These are phyloP conservation scores for Colletotrichum liriopes DNA, from an alignment of 2,329 filamentous ascomycete genomes.

Conservation along the genomic window DNA sequence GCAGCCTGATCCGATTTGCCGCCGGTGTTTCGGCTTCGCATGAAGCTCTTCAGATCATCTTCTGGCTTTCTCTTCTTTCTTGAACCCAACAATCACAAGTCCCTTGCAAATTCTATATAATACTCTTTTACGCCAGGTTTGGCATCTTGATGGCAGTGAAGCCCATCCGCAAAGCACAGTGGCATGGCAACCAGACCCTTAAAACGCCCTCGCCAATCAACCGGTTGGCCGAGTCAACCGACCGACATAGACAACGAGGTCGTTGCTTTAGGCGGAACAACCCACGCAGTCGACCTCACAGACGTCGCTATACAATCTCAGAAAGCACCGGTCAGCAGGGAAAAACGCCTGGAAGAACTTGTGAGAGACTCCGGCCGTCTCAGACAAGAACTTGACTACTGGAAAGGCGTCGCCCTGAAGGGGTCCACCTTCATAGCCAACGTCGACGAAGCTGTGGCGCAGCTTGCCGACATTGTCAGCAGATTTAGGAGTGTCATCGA, in stretches of 20 bases:
- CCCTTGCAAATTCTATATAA: background rate
- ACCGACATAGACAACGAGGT: slow-evolving; percentile 8
- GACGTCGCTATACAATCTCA: slow-evolving; percentile 11
- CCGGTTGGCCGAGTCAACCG: background rate
- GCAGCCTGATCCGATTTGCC: background rate
- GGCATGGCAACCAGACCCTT: slow-evolving; percentile 1
- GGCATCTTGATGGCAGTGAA: too few species aligned
- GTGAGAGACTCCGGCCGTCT: slow-evolving; percentile 13
- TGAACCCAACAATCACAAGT: background rate
- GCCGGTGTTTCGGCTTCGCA: background rate
- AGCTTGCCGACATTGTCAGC: background rate
- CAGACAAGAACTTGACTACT: slow-evolving; percentile 14
- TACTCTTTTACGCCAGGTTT: background rate
- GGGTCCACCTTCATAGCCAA: slow-evolving; percentile 2
- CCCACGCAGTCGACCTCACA: slow-evolving; percentile 11
- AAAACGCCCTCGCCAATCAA: slow-evolving; percentile 6
- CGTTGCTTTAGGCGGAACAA: background rate
- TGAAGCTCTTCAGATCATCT: background rate
- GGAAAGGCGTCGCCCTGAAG: background rate
- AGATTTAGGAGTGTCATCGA: background rate
- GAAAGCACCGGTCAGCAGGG: slow-evolving; percentile 13
- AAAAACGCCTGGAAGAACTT: slow-evolving; percentile 63
- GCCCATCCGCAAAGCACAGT: background rate
- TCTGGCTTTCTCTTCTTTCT: background rate
- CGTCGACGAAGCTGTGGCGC: background rate